Evolutionary conservation across 768 basidiomycete species (phyloP), one percentile per base, ranked within the genome.

Genomic region (Suillus cothurnatus): DNA sequence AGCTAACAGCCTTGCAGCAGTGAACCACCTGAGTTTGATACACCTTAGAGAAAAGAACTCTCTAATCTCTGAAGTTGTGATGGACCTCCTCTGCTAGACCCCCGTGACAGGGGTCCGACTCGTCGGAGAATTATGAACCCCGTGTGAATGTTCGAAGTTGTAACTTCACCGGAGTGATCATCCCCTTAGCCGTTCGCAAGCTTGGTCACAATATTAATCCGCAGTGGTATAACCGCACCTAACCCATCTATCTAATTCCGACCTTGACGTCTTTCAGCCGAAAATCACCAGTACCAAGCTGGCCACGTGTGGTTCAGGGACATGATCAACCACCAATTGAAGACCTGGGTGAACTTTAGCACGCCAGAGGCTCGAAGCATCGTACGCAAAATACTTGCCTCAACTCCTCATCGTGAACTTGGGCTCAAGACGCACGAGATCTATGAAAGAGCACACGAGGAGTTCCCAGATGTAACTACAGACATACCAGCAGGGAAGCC

Each of bases 351-450:
- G 17, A 62, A 59, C 23, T 50, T 41, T 32, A 61, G 66, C 53
- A 66, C 52, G 31, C 66, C 41, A 23, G 50, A 49, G 45, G 66
- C 65, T 23, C 52, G 65, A 34, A 52, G n/a, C 11, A 57, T 67
- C 11, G 66, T 66, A 6, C 66, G 65, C 43, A 66, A 41, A 28
- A 50, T 59, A 43, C 56, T 66, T 47, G 43, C 60, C 12, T 57
- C 66, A 49, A 36, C 65, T 49, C n/a, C 39, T 36, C 49, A 50
- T 61, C 52, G 38, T 45, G 58, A 34, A 6, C 39, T 65, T 23
- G 70, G 61, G 19, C 63, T 73, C 31, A 36, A 47, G n/a, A 66
- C 64, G 31, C 66, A 65, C 8, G 61, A 73, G n/a, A 73, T 73
- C 7, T 73, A 55, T 53, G 62, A 67, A 28, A 53, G 36, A 8